Evolutionary conservation across 2,329 filamentous ascomycete genomes (phyloP), one percentile per base, ranked within the genome.

Genomic region (Raffaelea arxii): DNA sequence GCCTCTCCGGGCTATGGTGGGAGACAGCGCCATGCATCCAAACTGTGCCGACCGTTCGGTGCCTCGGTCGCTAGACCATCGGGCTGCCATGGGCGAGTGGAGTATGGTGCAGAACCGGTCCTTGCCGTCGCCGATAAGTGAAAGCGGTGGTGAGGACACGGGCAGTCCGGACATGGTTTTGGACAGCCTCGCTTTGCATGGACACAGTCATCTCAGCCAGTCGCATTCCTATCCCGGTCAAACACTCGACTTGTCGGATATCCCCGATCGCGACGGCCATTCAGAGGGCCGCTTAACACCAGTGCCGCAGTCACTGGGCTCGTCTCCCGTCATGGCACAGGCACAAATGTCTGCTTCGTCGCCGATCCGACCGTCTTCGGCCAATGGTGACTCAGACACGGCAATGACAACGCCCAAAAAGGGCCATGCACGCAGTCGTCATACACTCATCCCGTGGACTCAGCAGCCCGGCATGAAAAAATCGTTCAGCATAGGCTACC

Each of bases 401-500:
- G 65, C 71, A 1, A 74, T 71, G 7, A 71, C 73, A 1, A 67
- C 68, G 6, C 66, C 73, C 30, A 72, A 63, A 49, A 69, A 70
- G 56, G 75, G 77, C 11, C 77, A 80, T 56, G 71, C 70, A 12
- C 70, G 77, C 44, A 78, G 73, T 53, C 72, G 73, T 46, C 77
- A 80, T 55, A 80, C 77, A 0, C 62, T 80, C 47, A 77, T 78
- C 57, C 71, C 69, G 47, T 80, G 76, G 77, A 80, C 77, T 2
- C 67, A 70, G 56, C 74, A 79, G 50, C 75, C 76, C 0, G 76
- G 77, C 53, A 79, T 78, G 74, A 84, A 83, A 64, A 78, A 77
- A 60, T 79, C 75, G 51, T 83, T 89, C 61, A 85, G 82, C 56
- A 87, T 89, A 77, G 85, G 85, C 43, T 89, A 83, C 65, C 71